Conservation (phyloP, 805 yeast genomes). For the Lipomyces kockii region DNA sequence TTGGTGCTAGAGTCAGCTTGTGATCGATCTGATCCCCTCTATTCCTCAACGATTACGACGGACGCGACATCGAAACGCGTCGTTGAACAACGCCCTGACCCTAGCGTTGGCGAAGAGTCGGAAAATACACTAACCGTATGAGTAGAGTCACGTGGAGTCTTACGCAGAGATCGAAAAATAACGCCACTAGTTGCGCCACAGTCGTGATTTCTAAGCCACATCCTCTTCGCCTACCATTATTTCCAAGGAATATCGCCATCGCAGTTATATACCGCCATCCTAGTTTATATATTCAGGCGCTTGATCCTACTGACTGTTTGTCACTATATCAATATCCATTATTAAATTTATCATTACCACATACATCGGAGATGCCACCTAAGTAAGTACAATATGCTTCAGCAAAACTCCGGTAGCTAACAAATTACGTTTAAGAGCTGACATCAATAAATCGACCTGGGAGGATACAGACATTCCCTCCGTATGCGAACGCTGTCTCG, state of each 20-base stretch:
- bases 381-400: background rate
- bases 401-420: background rate
- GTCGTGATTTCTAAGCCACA: slow-evolving; percentile 1
- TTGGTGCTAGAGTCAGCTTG: background rate
- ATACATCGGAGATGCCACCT: background rate
- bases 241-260: background rate
- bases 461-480: slow-evolving; percentile 57
- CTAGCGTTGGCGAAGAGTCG: too few species aligned
- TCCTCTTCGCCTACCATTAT: background rate
- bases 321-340: background rate
- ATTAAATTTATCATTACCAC: background rate
- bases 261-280: background rate
- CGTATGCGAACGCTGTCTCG: slow-evolving; percentile 51
- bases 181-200: background rate
- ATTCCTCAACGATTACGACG: too few species aligned
- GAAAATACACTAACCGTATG: too few species aligned
- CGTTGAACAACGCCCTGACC: background rate
- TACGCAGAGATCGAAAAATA: too few species aligned
- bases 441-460: slow-evolving; percentile 44
- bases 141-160: too few species aligned
- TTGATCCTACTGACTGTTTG: background rate
- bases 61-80: background rate
- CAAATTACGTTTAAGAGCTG: slow-evolving; percentile 39
- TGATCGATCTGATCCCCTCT: too few species aligned
- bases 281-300: background rate